Conservation (phyloP, 257 asterid genomes). For the Solanum paucissectum region DNA sequence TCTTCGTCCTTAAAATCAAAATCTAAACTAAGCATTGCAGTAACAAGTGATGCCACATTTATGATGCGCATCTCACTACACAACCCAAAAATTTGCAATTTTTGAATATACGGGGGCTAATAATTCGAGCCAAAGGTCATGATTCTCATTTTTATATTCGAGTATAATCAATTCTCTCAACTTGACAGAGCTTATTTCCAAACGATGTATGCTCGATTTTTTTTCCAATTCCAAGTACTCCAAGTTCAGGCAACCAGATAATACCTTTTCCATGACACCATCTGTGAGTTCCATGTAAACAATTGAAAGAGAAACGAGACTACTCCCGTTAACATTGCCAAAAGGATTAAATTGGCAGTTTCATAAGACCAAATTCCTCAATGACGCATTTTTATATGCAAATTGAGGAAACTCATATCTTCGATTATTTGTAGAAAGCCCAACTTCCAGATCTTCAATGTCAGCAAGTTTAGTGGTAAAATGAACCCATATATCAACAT, state of each 20-base stretch:
- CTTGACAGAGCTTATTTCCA: not conserved
- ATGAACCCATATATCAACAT: not conserved
- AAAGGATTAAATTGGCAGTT: not conserved
- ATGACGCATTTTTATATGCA: not conserved
- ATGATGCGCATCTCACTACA: not conserved
- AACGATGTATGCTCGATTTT: not conserved
- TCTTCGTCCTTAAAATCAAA: not conserved
- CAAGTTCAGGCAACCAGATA: not conserved
- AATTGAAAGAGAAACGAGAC: not conserved
- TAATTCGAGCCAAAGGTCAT: not conserved
- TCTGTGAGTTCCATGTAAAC: not conserved
- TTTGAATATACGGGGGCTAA: not conserved
- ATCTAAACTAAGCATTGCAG: not conserved
- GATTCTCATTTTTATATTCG: not conserved
- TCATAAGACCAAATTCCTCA: not conserved
- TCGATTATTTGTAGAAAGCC: rapidly evolving
- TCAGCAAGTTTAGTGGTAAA: not conserved
- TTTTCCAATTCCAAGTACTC: not conserved
- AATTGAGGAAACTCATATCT: not conserved
- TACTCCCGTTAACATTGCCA: not conserved
- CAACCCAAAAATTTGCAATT: not conserved
- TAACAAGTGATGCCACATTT: not conserved
- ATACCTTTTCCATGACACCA: not conserved
- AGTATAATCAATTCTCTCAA: not conserved
- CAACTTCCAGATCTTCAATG: not conserved